These are phyloP conservation scores for Lindgomyces ingoldianus DNA, from an alignment of 495 filamentous ascomycete species.

Conservation along the genomic window DNA sequence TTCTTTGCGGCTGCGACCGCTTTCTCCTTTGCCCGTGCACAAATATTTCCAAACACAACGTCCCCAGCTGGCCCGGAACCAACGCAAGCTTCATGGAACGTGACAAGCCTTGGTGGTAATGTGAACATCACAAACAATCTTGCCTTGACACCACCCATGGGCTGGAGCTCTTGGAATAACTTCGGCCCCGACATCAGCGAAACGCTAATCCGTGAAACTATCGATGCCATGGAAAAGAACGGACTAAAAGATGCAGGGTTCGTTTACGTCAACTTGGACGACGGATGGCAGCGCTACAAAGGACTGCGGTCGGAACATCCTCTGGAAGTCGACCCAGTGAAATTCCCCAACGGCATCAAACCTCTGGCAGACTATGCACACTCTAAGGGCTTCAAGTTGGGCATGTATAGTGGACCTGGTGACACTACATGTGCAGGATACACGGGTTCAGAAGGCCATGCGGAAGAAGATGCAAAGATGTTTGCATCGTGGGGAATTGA, in stretches of 20 bases:
- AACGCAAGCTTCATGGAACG: slow-evolving; percentile 21
- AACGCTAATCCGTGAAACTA: slow-evolving; percentile 17
- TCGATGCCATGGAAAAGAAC: slow-evolving; percentile 15
- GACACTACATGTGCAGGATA: slow-evolving; percentile 23
- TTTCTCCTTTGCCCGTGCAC: slow-evolving; percentile 6
- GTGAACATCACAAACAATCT: slow-evolving; percentile 30
- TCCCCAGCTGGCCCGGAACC: slow-evolving; percentile 2
- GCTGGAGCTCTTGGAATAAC: slow-evolving; percentile 32
- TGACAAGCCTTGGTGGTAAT: slow-evolving; percentile 17
- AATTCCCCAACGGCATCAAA: slow-evolving; percentile 32
- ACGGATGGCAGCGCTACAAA: slow-evolving; percentile 33
- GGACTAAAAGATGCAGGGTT: slow-evolving; percentile 30
- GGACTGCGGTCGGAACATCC: slow-evolving; percentile 18
- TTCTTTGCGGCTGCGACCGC: neutral
- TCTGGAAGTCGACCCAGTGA: slow-evolving; percentile 24
- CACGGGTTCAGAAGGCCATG: slow-evolving; percentile 25
- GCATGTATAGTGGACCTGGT: slow-evolving; percentile 29
- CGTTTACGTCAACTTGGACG: slow-evolving; percentile 28
- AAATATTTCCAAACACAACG: slow-evolving; percentile 14
- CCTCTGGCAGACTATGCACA: slow-evolving; percentile 29
- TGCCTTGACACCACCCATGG: slow-evolving; percentile 29
- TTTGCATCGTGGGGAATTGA: slow-evolving; percentile 32
- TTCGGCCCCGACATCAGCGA: slow-evolving; percentile 32
- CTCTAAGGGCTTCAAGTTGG: slow-evolving; percentile 31
- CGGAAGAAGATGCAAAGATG: slow-evolving; percentile 27